Base-by-base conservation (phyloP, 495 filamentous ascomycete genomes). In the Penicillium robsamsonii region DNA sequence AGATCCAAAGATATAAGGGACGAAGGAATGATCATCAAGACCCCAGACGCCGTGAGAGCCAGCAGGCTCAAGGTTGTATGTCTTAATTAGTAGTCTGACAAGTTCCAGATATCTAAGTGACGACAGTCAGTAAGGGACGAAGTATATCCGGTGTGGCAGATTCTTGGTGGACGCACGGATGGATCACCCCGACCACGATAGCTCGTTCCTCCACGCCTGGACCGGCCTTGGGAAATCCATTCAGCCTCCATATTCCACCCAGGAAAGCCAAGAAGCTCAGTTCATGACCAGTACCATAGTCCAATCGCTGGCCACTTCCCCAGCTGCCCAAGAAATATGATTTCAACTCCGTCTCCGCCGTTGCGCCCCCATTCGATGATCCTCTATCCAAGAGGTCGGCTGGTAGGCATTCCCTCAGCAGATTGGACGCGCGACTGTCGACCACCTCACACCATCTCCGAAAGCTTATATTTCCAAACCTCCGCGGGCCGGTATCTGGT, bases 31-130 rank as follows among this genome's bases (percentile, higher is more conserved):
- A 70, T 99, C 94, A 65, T 99, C 94, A 18, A 99, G 79, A 5
- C 94, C 94, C 94, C 94, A 98, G 29, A 98, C 94, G 15, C 93
- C 93, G 64, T 96, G 91, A 6, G 91, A 94, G 20, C 92, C 93
- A 0, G 94, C 94, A 6, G 94, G 94, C 64, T 98, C 94, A 44
- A 98, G 85, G 47, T 94, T 96, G 73, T 97, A 98, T 22, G 88
- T 89, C 47, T 82, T 85, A 66, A 97, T 96, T 5, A 97, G 78
- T 9, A 76, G 74, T 27, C 92, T 89, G 78, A 96, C 87, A 41
- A 97, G 80, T 18, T 78, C 72, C 3, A 97, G 81, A 62, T 97
- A 97, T n/a, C 88, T 91, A 63, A 8, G 33, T 17, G 35, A 31
- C 5, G 0, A 20, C 27, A 17, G 51, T 68, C 27, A 68, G 57